Evolutionary conservation across 345 rosid species (phyloP).

Genomic region (Pistacia vera): DNA sequence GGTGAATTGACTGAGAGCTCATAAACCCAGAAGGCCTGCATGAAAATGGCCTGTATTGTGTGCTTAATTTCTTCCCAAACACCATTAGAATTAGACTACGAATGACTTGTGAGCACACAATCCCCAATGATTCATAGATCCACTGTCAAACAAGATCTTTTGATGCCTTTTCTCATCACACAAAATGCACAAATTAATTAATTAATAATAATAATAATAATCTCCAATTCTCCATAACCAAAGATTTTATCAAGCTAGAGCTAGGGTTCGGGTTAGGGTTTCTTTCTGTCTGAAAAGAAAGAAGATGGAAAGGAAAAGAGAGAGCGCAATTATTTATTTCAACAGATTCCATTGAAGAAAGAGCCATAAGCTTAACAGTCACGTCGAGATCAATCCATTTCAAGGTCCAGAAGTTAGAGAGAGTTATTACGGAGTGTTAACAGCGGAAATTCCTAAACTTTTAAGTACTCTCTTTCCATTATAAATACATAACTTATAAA

Average conservation of each 20-base stretch:
- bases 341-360: neutral
- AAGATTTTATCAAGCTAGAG: neutral
- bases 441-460: neutral
- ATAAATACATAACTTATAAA: no score
- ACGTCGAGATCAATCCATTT: slow-evolving; percentile 10
- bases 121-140: slow-evolving; percentile 30
- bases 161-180: neutral
- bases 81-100: neutral
- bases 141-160: slow-evolving; percentile 37
- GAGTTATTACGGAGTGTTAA: neutral
- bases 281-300: no score
- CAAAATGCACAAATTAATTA: slow-evolving; percentile 16
- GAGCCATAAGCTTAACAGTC: slow-evolving; percentile 5
- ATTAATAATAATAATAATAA: neutral
- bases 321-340: slow-evolving; percentile 5
- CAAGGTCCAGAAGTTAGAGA: neutral
- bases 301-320: no score
- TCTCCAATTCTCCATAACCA: neutral
- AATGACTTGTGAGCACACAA: slow-evolving; percentile 35
- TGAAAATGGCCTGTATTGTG: neutral
- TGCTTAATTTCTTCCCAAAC: neutral
- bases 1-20: neutral
- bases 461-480: no score
- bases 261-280: neutral
- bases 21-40: slow-evolving; percentile 6